These are phyloP conservation scores for Camptophora hylomeconis DNA, from an alignment of 2,329 filamentous ascomycete species.

Conservation along the genomic window DNA sequence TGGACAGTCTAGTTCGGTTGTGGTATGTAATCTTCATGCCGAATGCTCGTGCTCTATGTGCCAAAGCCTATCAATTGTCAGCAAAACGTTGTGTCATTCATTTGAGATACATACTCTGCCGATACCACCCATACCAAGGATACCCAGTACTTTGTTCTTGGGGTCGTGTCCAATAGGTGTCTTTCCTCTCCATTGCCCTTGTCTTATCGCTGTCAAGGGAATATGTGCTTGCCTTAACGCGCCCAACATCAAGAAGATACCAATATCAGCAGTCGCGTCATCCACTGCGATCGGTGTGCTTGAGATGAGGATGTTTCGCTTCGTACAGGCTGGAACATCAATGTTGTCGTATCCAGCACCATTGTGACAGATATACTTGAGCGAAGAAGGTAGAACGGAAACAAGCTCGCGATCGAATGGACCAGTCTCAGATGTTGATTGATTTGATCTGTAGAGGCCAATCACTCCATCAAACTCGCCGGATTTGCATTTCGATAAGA, in stretches of 20 bases:
- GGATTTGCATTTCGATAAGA: slow-evolving; percentile 40
- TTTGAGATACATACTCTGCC: slow-evolving; percentile 25
- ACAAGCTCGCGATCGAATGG: slow-evolving; percentile 37
- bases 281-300: slow-evolving; percentile 35
- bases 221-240: slow-evolving; percentile 32
- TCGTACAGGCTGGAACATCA: slow-evolving; percentile 40
- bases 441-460: slow-evolving; percentile 46
- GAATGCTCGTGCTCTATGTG: slow-evolving; percentile 30
- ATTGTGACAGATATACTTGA: slow-evolving; percentile 40
- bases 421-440: slow-evolving; percentile 37
- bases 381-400: slow-evolving; percentile 29
- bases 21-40: slow-evolving; percentile 36
- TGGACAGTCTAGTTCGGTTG: slow-evolving; percentile 29
- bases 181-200: slow-evolving; percentile 30
- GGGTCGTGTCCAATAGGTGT: slow-evolving; percentile 32
- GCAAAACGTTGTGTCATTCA: background rate
- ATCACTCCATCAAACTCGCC: slow-evolving; percentile 43
- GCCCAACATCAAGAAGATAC: slow-evolving; percentile 35
- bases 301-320: slow-evolving; percentile 29
- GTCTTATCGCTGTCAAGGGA: slow-evolving; percentile 28
- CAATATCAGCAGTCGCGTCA: slow-evolving; percentile 34
- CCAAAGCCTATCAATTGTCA: slow-evolving; percentile 27
- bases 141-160: slow-evolving; percentile 31
- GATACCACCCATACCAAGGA: slow-evolving; percentile 36
- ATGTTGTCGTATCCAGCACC: slow-evolving; percentile 50